Evolutionary conservation across 495 filamentous ascomycete genomes (phyloP), one percentile per base, ranked within the genome.

Genomic region (Apodospora peruviana): DNA sequence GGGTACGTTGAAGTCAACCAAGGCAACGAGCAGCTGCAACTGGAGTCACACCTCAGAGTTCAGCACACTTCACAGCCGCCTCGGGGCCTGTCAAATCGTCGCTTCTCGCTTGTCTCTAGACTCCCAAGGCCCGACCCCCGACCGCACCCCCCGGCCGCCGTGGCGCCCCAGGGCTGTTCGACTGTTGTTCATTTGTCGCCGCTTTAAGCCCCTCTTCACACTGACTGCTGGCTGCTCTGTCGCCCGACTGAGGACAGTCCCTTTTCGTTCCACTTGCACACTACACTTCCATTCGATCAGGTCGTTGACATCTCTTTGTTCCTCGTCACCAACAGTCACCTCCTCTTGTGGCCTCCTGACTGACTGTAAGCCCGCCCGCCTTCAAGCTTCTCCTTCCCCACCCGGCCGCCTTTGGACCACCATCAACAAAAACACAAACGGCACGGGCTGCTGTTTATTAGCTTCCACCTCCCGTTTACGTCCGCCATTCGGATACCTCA

Each of bases 41-140:
- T 54, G 50, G 37, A 55, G 49, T 57, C 50, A 61, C 62, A 61
- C 59, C 60, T 56, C 56, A 59, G 61, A 61, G 55, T 51, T 60
- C 59, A 61, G 62, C 62, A 65, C 62, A 60, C 40, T 14, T 51
- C 59, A 59, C 59, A 56, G 59, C 64, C 61, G 64, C 64, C 51
- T 50, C 29, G 40, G 44, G 55, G 57, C 60, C 60, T 65, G 64
- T 58, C 62, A 47, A 60, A 50, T 53, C 53, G 60, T 61, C 55
- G 56, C 51, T 60, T 53, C 52, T 64, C 61, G 56, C 61, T 61
- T 62, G 61, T 58, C 50, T 37, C 43, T 46, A 18, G 22, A 40
- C 34, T 36, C 48, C 51, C 51, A n/a, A n/a, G n/a, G n/a, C n/a
- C n/a, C n/a, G n/a, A n/a, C n/a, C n/a, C n/a, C n/a, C n/a, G 40